Conservation (phyloP, 805 yeast species). For the Sugiyamaella boreocaroliniensis region DNA sequence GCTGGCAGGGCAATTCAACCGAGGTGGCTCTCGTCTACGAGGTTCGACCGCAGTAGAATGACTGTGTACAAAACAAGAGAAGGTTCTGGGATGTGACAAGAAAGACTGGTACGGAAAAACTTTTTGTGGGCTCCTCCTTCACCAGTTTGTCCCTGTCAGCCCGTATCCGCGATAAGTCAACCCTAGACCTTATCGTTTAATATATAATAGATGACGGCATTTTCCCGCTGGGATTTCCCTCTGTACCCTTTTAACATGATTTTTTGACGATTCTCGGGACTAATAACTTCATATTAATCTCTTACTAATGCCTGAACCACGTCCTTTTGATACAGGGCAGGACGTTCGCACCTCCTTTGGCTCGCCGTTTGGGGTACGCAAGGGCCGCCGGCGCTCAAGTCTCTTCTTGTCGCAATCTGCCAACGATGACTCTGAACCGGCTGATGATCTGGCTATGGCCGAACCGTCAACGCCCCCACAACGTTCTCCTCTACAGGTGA, state of each 20-base stretch:
- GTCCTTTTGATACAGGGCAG: neutral
- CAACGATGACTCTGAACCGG: constrained; percentile 2
- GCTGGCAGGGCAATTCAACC: constrained; percentile 82
- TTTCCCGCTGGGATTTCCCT: neutral
- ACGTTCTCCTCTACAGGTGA: neutral
- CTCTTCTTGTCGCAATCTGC: constrained; percentile 11
- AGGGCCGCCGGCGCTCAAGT: constrained; percentile 16
- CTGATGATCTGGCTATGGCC: neutral
- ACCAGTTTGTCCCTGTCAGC: no score
- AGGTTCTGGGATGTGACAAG: no score
- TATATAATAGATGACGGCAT: no score
- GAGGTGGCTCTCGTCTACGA: constrained; percentile 81
- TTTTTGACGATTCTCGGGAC: neutral
- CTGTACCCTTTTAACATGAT: neutral
- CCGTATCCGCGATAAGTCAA: no score
- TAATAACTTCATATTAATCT: no score
- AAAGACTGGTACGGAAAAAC: no score
- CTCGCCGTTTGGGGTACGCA: neutral
- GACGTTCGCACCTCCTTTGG: neutral
- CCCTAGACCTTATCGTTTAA: no score
- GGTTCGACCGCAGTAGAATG: constrained; percentile 31
- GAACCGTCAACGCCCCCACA: neutral
- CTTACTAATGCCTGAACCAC: neutral
- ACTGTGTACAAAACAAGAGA: no score
- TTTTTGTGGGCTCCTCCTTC: no score